Conservation (phyloP, 176 grass and related monocot species). For the Raddia guianensis region DNA sequence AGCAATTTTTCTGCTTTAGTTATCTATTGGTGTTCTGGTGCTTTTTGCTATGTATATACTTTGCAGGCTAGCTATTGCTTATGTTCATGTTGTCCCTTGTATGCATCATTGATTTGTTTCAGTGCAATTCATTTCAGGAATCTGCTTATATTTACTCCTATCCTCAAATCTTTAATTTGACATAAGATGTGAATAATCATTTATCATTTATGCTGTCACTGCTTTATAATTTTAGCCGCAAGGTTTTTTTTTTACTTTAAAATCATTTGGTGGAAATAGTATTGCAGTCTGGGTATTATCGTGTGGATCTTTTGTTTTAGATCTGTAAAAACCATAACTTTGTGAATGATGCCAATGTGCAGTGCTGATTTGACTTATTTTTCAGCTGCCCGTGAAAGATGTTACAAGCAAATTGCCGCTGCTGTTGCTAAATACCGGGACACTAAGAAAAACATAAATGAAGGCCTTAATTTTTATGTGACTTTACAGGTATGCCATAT, state of each 20-base stretch:
- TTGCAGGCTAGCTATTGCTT: slow-evolving; percentile 9
- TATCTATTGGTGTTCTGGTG: slow-evolving; percentile 9
- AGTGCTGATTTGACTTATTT: slow-evolving; percentile 35
- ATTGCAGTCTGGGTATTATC: slow-evolving; percentile 7
- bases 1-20: slow-evolving; percentile 36
- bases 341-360: not conserved
- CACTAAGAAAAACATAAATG: slow-evolving; percentile 88
- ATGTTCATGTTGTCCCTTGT: slow-evolving; percentile 3
- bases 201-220: slow-evolving; percentile 3
- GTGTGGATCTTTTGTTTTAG: slow-evolving; percentile 18
- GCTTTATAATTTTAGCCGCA: slow-evolving; percentile 5
- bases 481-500: slow-evolving; percentile 82
- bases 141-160: slow-evolving; percentile 5
- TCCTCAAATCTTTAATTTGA: slow-evolving; percentile 9
- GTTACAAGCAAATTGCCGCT: slow-evolving; percentile 91
- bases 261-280: slow-evolving; percentile 30
- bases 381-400: slow-evolving; percentile 85
- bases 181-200: not conserved
- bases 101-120: slow-evolving; percentile 22
- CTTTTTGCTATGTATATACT: slow-evolving; percentile 12
- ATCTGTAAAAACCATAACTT: not conserved
- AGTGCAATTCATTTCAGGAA: slow-evolving; percentile 18
- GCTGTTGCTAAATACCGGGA: slow-evolving; percentile 89
- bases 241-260: slow-evolving; percentile 23
- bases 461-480: slow-evolving; percentile 92